A percentile compares a stretch with the other conserved stretches of the same genome.
Conservation (phyloP, 192 early-diverging fungal species). For the Coemansia sp. region DNA sequence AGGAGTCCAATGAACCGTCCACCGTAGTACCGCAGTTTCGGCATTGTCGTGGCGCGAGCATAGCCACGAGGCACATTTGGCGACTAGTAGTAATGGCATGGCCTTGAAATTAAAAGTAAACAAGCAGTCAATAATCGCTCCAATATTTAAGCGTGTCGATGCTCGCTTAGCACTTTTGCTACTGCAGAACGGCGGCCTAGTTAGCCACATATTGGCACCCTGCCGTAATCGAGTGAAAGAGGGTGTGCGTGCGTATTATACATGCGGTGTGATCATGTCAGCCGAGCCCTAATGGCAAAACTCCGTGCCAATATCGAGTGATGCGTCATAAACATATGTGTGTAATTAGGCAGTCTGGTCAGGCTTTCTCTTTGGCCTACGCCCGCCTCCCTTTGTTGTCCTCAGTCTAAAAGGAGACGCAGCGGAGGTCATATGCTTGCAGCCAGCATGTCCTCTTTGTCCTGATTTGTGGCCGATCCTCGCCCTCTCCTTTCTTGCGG, state of each 20-base stretch:
- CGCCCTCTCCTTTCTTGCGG: slow-evolving; percentile 3
- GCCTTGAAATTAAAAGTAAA: not conserved
- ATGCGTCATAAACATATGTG: not conserved
- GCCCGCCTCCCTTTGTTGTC: not conserved
- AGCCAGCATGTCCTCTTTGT: not conserved
- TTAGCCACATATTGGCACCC: slow-evolving; percentile 3
- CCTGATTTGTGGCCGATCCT: not conserved
- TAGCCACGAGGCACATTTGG: not conserved
- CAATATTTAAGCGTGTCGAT: too few species aligned
- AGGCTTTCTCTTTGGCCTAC: not conserved
- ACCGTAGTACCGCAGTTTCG: slow-evolving; percentile 6
- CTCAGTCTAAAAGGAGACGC: not conserved
- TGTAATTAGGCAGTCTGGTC: slow-evolving; percentile 1
- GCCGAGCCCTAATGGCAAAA: not conserved
- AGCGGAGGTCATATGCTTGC: not conserved
- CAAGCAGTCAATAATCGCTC: not conserved
- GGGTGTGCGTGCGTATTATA: not conserved
- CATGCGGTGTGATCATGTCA: not conserved
- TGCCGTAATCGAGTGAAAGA: not conserved
- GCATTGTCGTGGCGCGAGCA: too few species aligned
- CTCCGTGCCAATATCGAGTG: not conserved
- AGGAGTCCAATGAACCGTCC: not conserved
- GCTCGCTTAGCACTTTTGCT: not conserved
- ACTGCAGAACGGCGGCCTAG: not conserved
- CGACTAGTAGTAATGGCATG: not conserved